Base-by-base conservation (phyloP, 257 asterid species). In the Solanum stenotomum region DNA sequence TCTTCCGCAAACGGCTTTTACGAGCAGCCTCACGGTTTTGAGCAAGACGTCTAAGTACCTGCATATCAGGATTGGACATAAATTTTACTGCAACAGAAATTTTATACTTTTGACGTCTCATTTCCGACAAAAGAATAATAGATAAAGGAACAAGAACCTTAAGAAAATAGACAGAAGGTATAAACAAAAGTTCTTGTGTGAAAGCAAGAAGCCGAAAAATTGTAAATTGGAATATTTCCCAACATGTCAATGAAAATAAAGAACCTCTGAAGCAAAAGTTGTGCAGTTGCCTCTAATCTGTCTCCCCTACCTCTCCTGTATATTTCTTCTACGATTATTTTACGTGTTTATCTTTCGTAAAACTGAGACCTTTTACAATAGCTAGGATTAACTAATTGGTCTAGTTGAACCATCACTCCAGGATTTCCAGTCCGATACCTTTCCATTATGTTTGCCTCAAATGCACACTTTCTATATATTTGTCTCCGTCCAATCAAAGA, bases 1-100 rank as follows among this genome's bases (percentile, higher is more conserved):
- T 95, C 91, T 95, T 95, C 86, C 98, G 87, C 68, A 94, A 90
- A 86, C 98, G 99, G 88, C 99, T 95, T 91, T 97, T 97, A 82
- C 98, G 98, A 89, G 99, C 99, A 89, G 99, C 99, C 90, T 95
- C 98, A 6, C 99, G 98, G 91, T 97, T 97, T 92, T 97, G 99
- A 10, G 98, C 98, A 67, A 97, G 97, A 38, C 99, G 99, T 93
- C 99, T 94, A 88, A 87, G 67, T 87, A 91, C 98, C 99, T 97
- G 89, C 59, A 56, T 90, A 16, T 35, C 74, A 83, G 72, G 84
- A 31, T 63, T 78, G 71, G 74, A 52, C 22, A 52, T 79, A 37
- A 72, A 33, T 77, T 38, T 79, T n/a, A 81, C 42, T 49, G 46
- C 87, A 49, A 35, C 25, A 86, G 59, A 9, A 25, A 81, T 20